These are phyloP conservation scores for Metarhizium anisopliae DNA, from an alignment of 2,329 filamentous ascomycete species.

Conservation along the genomic window DNA sequence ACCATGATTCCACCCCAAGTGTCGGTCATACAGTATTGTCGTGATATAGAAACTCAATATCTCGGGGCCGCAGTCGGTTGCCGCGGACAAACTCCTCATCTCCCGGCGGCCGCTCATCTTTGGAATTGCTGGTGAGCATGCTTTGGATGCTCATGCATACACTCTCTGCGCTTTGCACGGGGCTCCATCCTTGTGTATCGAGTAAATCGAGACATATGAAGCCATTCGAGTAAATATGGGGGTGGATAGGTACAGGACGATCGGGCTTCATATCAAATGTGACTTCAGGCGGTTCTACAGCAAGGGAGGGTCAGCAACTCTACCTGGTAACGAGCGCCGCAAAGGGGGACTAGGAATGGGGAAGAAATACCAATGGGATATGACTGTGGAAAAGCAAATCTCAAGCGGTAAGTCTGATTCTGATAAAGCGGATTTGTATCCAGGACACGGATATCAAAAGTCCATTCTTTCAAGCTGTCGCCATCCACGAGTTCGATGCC, in stretches of 20 bases:
- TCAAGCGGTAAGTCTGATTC: slow-evolving; percentile 71
- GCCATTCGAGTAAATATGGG: slow-evolving; percentile 96
- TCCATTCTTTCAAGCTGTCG: slow-evolving; percentile 67
- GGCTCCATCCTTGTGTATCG: slow-evolving; percentile 82
- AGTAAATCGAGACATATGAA: slow-evolving; percentile 97
- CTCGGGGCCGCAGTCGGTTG: slow-evolving; percentile 70
- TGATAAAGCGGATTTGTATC: slow-evolving; percentile 85
- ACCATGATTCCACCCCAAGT: not conserved
- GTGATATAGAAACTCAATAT: slow-evolving; percentile 92
- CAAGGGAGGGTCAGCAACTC: not conserved
- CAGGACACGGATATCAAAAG: slow-evolving; percentile 83
- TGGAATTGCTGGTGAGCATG: slow-evolving; percentile 93
- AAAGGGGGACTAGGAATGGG: not conserved
- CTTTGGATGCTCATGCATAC: slow-evolving; percentile 96
- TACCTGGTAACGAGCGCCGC: not conserved
- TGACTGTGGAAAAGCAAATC: slow-evolving; percentile 72
- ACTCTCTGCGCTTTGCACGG: slow-evolving; percentile 93
- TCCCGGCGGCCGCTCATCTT: slow-evolving; percentile 81
- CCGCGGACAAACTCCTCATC: slow-evolving; percentile 81
- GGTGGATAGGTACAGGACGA: slow-evolving; percentile 80
- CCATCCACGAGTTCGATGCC: slow-evolving; percentile 77
- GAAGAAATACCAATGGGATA: slow-evolving; percentile 78
- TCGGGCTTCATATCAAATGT: slow-evolving; percentile 63
- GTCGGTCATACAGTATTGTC: slow-evolving; percentile 63
- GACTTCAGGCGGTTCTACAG: slow-evolving; percentile 83